Base-by-base conservation (phyloP, 768 basidiomycete species). In the Lactarius hengduanensis region DNA sequence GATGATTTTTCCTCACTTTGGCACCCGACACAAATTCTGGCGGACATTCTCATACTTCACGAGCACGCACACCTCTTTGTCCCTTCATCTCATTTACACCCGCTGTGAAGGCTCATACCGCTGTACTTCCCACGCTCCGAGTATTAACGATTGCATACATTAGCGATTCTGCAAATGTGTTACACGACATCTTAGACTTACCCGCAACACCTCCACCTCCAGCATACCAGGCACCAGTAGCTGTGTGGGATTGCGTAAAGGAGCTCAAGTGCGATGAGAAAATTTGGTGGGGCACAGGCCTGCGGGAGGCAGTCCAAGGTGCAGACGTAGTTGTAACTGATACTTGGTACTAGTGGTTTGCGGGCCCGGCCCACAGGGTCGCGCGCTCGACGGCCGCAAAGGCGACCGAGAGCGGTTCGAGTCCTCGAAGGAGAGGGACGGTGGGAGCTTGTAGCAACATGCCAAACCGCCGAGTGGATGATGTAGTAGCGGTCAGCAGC, bases 1-100 rank as follows among this genome's bases (percentile, higher is more conserved):
- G 98, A 98, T 75, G 96, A 96, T 6, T 87, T 99, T n/a, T 97
- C 94, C 2, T 91, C 90, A n/a, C 84, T 95, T 54, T 99, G 94
- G 90, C 97, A 99, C 74, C 97, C 97, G 3, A 96, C 95, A 0
- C 97, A 99, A 74, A 87, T 90, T 67, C 87, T 99, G 36, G 97
- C 97, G 2, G 95, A 98, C 79, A 76, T 98, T 5, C 80, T 98
- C 68, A 96, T 96, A 0, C 82, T 98, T 18, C 87, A 93, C 71
- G 95, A 97, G 74, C 81, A 87, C 65, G 82, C 83, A 0, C 78
- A 84, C 69, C 76, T 84, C 9, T 90, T 91, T 71, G 76, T 74
- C 10, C 73, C 79, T 0, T 62, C 58, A 3, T 68, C 63, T 0
- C 43, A 47, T 11, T 41, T 9, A 34, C 38, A 41, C 57, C 57